A percentile compares a stretch with the other conserved stretches of the same genome.
Evolutionary conservation across 2,329 filamentous ascomycete genomes (phyloP).

Genomic region (Magnaporthiopsis poae): DNA sequence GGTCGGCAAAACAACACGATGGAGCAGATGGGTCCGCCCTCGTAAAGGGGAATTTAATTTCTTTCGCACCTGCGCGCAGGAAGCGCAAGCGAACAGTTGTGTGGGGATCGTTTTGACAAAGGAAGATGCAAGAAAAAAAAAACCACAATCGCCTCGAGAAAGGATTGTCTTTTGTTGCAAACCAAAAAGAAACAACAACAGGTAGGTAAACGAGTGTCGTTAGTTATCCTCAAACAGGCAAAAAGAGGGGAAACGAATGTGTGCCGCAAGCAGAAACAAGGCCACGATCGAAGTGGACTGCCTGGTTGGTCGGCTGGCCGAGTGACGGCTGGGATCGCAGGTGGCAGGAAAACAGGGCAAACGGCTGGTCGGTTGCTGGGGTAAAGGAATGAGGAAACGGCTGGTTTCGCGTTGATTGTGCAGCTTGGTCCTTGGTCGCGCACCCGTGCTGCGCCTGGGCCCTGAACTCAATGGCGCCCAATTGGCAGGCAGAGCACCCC

Average conservation of each 20-base stretch:
- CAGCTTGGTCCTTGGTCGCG: neutral
- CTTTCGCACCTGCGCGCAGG: neutral
- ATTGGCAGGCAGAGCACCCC: neutral
- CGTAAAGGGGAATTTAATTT: neutral
- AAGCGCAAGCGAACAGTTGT: neutral
- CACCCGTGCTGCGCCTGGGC: neutral
- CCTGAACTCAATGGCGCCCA: neutral
- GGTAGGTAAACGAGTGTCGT: neutral
- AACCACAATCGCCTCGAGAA: neutral
- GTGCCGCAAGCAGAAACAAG: neutral
- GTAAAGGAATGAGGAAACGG: neutral
- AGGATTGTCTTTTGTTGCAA: neutral
- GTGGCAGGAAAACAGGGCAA: neutral
- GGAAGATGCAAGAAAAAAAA: neutral
- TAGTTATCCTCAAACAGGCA: neutral
- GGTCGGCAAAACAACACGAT: neutral
- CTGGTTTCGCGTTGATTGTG: neutral
- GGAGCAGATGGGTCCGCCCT: neutral
- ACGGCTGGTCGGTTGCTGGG: neutral
- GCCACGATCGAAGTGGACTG: neutral
- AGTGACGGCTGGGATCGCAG: neutral
- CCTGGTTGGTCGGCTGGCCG: neutral
- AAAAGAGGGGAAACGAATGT: neutral
- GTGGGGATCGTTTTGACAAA: neutral
- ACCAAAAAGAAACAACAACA: neutral